phyloP scores from a whole-genome alignment of 805 yeast species.

The Yarrowia sp. region DNA sequence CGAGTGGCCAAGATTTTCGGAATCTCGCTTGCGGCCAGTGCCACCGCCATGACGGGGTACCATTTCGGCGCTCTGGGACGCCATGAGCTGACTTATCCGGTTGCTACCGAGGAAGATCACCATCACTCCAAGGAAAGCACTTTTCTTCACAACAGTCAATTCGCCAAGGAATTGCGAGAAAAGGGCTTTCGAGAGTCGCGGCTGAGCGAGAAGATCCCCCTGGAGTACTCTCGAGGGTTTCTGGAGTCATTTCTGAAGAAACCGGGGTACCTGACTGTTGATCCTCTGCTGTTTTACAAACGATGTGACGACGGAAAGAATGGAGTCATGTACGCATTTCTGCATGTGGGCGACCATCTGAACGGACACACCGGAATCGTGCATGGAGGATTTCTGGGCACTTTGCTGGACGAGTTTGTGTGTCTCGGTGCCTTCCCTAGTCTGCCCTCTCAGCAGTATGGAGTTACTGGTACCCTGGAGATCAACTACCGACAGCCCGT shows the following conservation, averaged over 20 bases:
- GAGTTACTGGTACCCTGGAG: conserved; percentile 81
- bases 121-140: conserved; percentile 33
- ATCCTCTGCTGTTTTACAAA: conserved; percentile 72
- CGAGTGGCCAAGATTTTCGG: conserved; percentile 14
- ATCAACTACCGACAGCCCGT: conserved; percentile 59
- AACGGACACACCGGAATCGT: conserved; percentile 55
- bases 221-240: conserved; percentile 49
- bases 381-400: conserved; percentile 83
- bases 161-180: conserved; percentile 44
- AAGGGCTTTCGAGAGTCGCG: conserved; percentile 44
- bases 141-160: conserved; percentile 43
- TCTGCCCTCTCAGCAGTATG: conserved; percentile 70
- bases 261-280: conserved; percentile 66
- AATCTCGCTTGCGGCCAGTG: conserved; percentile 3
- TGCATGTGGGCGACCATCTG: conserved; percentile 70
- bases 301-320: conserved; percentile 51
- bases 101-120: conserved; percentile 21
- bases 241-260: conserved; percentile 74
- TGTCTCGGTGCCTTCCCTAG: conserved; percentile 71
- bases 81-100: conserved; percentile 27
- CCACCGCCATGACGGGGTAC: conserved; percentile 14
- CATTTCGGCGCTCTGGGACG: conserved; percentile 35
- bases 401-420: conserved; percentile 82
- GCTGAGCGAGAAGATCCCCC: conserved; percentile 47
- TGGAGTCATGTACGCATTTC: conserved; percentile 63